Conservation (phyloP, 169 alveolate genomes). For the Plasmodium yoelii region DNA sequence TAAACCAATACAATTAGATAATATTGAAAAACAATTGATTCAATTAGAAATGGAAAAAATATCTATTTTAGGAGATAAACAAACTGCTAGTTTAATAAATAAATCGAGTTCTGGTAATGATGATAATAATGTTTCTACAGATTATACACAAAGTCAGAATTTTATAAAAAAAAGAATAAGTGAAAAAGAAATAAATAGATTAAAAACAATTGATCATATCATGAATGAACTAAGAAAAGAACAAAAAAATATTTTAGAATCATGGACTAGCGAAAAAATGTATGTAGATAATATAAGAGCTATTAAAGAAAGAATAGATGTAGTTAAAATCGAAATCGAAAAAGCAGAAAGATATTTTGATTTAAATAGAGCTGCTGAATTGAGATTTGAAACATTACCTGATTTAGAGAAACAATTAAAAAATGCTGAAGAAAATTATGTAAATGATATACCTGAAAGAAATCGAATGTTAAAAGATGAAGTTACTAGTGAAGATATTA, state of each 20-base stretch:
- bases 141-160: conserved; percentile 20
- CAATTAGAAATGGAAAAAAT: conserved; percentile 91
- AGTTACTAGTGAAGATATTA: conserved; percentile 90
- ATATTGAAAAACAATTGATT: conserved; percentile 85
- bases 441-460: conserved; percentile 80
- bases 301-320: conserved; percentile 86
- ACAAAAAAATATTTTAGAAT: conserved; percentile 77
- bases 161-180: conserved; percentile 26
- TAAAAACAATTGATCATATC: conserved; percentile 77
- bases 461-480: conserved; percentile 84
- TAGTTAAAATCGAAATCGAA: conserved; percentile 88
- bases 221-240: conserved; percentile 77
- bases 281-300: conserved; percentile 86
- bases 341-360: conserved; percentile 89
- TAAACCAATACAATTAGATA: conserved; percentile 89
- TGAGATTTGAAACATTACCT: conserved; percentile 90
- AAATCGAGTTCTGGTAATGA: not conserved
- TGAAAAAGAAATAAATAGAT: conserved; percentile 69
- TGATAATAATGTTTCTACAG: conserved; percentile 11
- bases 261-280: conserved; percentile 86
- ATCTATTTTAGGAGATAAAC: conserved; percentile 80
- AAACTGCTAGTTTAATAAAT: conserved; percentile 34
- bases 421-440: conserved; percentile 79
- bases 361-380: conserved; percentile 91
- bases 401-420: conserved; percentile 87